Percentiles rank a stretch among this genome's conserved stretches.
Evolutionary conservation across 768 basidiomycete species (phyloP).

Genomic region (Lactarius trivialis): DNA sequence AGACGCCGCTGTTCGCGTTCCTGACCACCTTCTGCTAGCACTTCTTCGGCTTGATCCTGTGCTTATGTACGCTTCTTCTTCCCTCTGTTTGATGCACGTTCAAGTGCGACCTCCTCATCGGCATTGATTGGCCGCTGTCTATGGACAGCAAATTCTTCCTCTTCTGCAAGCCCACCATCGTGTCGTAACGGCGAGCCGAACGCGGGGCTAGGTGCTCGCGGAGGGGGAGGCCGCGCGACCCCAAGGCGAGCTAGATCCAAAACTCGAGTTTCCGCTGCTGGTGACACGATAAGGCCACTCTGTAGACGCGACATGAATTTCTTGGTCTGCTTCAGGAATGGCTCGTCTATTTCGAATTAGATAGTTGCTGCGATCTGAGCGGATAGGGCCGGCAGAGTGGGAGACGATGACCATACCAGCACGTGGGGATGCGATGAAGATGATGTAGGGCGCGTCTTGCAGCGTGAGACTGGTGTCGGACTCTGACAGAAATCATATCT

Average conservation of each 20-base stretch:
- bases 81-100: too few relatives aligned
- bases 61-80: too few relatives aligned
- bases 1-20: too few relatives aligned
- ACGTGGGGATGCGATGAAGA: conserved; percentile 39
- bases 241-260: too few relatives aligned
- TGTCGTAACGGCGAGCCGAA: conserved; percentile 55
- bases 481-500: conserved; percentile 34
- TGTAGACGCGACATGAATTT: conserved; percentile 35
- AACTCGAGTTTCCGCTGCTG: conserved; percentile 27
- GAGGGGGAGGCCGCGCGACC: too few relatives aligned
- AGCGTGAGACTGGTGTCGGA: conserved; percentile 34
- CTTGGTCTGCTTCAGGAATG: conserved; percentile 31
- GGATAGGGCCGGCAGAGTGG: conserved; percentile 30
- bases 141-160: too few relatives aligned
- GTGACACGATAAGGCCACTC: conserved; percentile 54
- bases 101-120: too few relatives aligned
- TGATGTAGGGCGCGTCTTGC: conserved; percentile 38
- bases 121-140: too few relatives aligned
- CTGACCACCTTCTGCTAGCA: too few relatives aligned
- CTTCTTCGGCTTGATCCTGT: too few relatives aligned
- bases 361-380: conserved; percentile 23
- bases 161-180: conserved; percentile 48
- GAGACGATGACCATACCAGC: conserved; percentile 37
- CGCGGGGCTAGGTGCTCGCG: conserved; percentile 59
- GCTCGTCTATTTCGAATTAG: conserved; percentile 30